Evolutionary conservation across 116 monocot genomes (phyloP).

Genomic region (Zostera marina): DNA sequence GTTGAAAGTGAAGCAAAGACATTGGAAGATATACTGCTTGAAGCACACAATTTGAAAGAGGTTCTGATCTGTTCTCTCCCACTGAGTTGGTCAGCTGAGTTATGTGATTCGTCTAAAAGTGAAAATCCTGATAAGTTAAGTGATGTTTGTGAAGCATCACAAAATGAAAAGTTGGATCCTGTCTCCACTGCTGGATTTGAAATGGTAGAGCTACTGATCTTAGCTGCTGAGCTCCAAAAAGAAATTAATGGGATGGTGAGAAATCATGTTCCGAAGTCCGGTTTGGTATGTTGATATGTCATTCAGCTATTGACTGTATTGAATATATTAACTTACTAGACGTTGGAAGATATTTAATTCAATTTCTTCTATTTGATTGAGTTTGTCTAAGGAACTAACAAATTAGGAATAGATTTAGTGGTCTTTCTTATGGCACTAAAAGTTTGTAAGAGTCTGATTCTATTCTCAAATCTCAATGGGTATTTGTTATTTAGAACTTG

Average conservation of each 20-base stretch:
- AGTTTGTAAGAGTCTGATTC: too few relatives aligned
- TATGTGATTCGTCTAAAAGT: constrained; percentile 13
- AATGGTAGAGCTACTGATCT: constrained; percentile 62
- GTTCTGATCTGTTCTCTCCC: constrained; percentile 42
- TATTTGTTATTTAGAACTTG: too few relatives aligned
- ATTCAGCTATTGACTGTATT: neutral
- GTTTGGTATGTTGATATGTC: constrained; percentile 1
- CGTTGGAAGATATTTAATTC: too few relatives aligned
- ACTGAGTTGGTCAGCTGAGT: constrained; percentile 50
- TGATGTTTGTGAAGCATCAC: constrained; percentile 3
- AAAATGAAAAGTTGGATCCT: constrained; percentile 21
- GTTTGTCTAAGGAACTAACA: too few relatives aligned
- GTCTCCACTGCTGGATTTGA: constrained; percentile 44
- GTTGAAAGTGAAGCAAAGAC: constrained; percentile 11
- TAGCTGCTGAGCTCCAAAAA: constrained; percentile 38
- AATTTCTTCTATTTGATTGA: too few relatives aligned
- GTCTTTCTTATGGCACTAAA: too few relatives aligned
- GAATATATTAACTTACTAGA: too few relatives aligned
- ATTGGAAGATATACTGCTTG: constrained; percentile 25
- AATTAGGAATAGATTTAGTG: too few relatives aligned
- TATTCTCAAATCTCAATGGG: too few relatives aligned
- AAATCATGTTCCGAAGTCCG: neutral
- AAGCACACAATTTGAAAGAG: constrained; percentile 45
- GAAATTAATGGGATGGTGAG: constrained; percentile 5
- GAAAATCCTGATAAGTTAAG: constrained; percentile 1